Conservation (phyloP, 306 rosid genomes). For the Gastrolobium villosum region DNA sequence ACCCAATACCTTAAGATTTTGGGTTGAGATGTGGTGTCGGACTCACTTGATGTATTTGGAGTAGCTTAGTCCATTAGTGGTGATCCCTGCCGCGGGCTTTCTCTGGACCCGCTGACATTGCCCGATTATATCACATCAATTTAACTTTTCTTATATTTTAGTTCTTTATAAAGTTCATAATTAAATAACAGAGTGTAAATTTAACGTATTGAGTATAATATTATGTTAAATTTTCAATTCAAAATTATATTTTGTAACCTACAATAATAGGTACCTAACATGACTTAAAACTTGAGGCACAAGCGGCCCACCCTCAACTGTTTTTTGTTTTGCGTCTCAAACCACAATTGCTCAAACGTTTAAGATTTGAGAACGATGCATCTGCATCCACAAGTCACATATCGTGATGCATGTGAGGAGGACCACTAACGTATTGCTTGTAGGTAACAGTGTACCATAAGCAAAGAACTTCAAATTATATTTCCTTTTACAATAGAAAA, state of each 20-base stretch:
- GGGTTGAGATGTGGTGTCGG: no score
- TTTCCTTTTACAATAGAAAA: not conserved
- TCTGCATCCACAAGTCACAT: not conserved
- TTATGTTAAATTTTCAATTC: not conserved
- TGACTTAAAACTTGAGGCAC: no score
- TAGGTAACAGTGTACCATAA: conserved; percentile 25
- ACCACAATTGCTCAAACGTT: conserved; percentile 48
- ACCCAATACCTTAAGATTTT: no score
- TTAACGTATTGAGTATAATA: not conserved
- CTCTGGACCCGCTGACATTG: no score
- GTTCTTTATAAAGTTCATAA: not conserved
- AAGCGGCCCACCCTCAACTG: not conserved
- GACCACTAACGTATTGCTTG: conserved; percentile 23
- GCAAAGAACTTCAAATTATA: conserved; percentile 32
- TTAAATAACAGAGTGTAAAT: not conserved
- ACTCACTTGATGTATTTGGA: no score
- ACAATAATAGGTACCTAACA: not conserved
- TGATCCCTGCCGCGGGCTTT: no score
- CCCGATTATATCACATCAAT: not conserved
- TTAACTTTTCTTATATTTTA: not conserved
- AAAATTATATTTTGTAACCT: not conserved
- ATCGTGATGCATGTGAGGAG: not conserved
- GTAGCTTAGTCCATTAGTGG: no score
- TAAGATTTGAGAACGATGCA: conserved; percentile 35
- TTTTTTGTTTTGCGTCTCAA: conserved; percentile 44